phyloP scores from a whole-genome alignment of 306 rosid species.

The Cucumis cinereus region DNA sequence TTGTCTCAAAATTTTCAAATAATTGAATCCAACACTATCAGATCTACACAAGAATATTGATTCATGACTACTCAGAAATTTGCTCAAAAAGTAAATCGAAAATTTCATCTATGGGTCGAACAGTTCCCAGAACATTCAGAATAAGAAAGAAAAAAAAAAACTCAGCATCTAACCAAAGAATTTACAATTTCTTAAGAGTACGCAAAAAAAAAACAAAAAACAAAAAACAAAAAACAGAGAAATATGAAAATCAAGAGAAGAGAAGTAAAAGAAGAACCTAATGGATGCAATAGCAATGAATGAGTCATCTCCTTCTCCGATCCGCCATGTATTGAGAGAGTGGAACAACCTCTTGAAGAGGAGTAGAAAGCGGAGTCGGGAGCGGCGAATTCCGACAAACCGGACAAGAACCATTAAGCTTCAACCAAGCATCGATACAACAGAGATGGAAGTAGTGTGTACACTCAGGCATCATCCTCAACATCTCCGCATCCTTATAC shows the following conservation, averaged over 20 bases:
- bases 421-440: conserved; percentile 89
- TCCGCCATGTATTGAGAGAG: conserved; percentile 62
- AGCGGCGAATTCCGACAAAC: conserved; percentile 90
- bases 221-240: not conserved
- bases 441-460: conserved; percentile 60
- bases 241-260: not conserved
- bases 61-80: not conserved
- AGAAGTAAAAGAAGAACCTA: not conserved
- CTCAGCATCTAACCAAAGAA: not conserved
- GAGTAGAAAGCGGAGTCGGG: conserved; percentile 79
- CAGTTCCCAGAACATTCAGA: not conserved
- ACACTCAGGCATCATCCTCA: conserved; percentile 97
- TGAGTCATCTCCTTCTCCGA: conserved; percentile 43
- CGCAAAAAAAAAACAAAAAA: too few relatives aligned
- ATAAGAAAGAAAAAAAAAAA: not conserved
- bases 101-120: not conserved
- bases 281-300: not conserved
- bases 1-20: not conserved
- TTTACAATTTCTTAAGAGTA: not conserved
- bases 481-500: conserved; percentile 69
- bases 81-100: not conserved
- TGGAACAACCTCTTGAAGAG: conserved; percentile 83
- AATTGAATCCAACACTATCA: conserved; percentile 1
- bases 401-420: conserved; percentile 87
- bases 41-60: not conserved